Evolutionary conservation across 805 yeast genomes (phyloP).

Genomic region (Kluyveromyces lactis): DNA sequence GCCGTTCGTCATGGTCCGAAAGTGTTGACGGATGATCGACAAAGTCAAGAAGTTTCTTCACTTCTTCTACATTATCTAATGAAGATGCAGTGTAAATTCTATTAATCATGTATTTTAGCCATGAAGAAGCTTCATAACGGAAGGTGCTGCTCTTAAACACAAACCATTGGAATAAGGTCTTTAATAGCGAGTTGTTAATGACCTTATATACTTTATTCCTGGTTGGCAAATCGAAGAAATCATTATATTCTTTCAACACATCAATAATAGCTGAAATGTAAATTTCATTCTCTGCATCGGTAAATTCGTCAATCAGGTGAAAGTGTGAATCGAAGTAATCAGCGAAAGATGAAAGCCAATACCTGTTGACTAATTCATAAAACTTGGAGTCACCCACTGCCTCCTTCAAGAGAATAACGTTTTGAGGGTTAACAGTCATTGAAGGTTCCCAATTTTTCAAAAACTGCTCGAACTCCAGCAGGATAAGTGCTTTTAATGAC

Average conservation of each 20-base stretch:
- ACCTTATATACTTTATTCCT: constrained; percentile 8
- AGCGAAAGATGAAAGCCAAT: constrained; percentile 12
- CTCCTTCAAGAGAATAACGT: constrained; percentile 11
- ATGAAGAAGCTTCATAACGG: constrained; percentile 10
- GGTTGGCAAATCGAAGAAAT: constrained; percentile 9
- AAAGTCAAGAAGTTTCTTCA: constrained; percentile 10
- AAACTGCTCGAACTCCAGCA: constrained; percentile 9
- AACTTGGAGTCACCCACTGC: constrained; percentile 9
- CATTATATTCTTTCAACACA: constrained; percentile 9
- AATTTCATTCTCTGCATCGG: constrained; percentile 8
- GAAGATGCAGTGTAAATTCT: constrained; percentile 6
- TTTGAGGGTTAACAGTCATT: neutral
- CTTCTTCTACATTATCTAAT: constrained; percentile 5
- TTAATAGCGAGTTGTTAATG: constrained; percentile 18
- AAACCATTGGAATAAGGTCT: constrained; percentile 19
- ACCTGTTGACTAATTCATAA: constrained; percentile 6
- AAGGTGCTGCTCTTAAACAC: constrained; percentile 11
- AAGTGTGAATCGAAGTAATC: constrained; percentile 20
- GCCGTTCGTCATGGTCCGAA: constrained; percentile 18
- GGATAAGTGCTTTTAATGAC: neutral
- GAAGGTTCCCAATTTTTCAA: constrained; percentile 15
- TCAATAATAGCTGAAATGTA: constrained; percentile 11
- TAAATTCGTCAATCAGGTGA: constrained; percentile 18
- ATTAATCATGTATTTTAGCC: constrained; percentile 21
- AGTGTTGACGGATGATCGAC: constrained; percentile 6